Percentiles rank a stretch among this genome's conserved stretches.
Conservation (phyloP, 2,329 filamentous ascomycete species). For the Amphichorda felina region DNA sequence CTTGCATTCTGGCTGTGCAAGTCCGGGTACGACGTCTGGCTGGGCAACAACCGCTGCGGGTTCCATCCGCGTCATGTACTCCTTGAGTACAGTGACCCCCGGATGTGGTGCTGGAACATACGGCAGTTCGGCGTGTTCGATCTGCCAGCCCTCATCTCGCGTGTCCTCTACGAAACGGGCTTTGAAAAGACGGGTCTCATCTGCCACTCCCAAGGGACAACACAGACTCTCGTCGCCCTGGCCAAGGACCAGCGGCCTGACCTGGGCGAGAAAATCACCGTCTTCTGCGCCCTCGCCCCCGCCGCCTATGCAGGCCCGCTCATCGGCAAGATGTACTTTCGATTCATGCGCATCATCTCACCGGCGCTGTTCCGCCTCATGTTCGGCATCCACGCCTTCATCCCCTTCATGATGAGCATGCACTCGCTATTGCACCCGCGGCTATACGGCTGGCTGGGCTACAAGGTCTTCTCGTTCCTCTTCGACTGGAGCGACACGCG, state of each 20-base stretch:
- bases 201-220: constrained; percentile 84
- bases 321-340: constrained; percentile 80
- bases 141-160: constrained; percentile 66
- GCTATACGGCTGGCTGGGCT: constrained; percentile 73
- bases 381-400: constrained; percentile 89
- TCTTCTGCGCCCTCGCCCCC: constrained; percentile 85
- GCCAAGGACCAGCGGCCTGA: constrained; percentile 85
- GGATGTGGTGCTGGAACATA: constrained; percentile 97
- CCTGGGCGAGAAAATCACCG: constrained; percentile 68
- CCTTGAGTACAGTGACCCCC: constrained; percentile 62
- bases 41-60: constrained; percentile 87
- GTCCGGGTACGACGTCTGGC: constrained; percentile 87
- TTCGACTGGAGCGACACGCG: constrained; percentile 78
- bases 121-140: constrained; percentile 88
- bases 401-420: constrained; percentile 86
- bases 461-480: constrained; percentile 78
- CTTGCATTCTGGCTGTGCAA: constrained; percentile 89
- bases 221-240: constrained; percentile 75
- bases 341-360: constrained; percentile 75
- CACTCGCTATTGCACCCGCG: constrained; percentile 52
- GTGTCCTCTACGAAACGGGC: constrained; percentile 70
- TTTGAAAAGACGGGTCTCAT: constrained; percentile 76
- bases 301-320: constrained; percentile 82
- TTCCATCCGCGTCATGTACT: constrained; percentile 66
- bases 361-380: constrained; percentile 65